A percentile compares a stretch with the other conserved stretches of the same genome.
Evolutionary conservation across 1,284 basidiomycete species (phyloP).

Genomic region (Moniliella sp.): DNA sequence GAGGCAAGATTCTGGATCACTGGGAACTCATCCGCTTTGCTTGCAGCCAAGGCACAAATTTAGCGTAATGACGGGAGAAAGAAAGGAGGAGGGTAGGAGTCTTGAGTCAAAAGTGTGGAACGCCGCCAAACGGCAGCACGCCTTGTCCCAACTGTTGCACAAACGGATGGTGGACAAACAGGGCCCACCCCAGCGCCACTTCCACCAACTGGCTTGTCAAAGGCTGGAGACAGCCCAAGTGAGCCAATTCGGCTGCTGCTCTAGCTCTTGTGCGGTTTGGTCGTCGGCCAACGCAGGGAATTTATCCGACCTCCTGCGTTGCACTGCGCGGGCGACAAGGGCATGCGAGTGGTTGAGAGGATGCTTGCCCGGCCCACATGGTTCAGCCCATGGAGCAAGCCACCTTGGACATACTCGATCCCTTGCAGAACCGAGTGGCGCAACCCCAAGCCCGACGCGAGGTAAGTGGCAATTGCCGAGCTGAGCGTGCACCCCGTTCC

Average conservation of each 20-base stretch:
- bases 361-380: slow-evolving; percentile 52
- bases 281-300: too few relatives aligned
- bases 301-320: too few relatives aligned
- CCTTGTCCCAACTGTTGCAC: slow-evolving; percentile 53
- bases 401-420: slow-evolving; percentile 51
- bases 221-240: not conserved
- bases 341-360: slow-evolving; percentile 69
- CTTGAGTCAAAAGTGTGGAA: slow-evolving; percentile 66
- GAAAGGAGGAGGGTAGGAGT: slow-evolving; percentile 41
- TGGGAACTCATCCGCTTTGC: slow-evolving; percentile 49
- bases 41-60: slow-evolving; percentile 46
- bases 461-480: slow-evolving; percentile 52
- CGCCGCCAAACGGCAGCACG: slow-evolving; percentile 45
- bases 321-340: slow-evolving; percentile 39
- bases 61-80: slow-evolving; percentile 38
- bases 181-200: slow-evolving; percentile 23
- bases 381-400: slow-evolving; percentile 47
- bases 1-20: slow-evolving; percentile 48
- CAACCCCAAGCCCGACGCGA: slow-evolving; percentile 45
- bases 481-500: slow-evolving; percentile 83
- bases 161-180: slow-evolving; percentile 50
- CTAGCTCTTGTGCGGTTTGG: too few relatives aligned
- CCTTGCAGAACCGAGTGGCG: slow-evolving; percentile 44
- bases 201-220: slow-evolving; percentile 1
- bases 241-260: too few relatives aligned